Base-by-base conservation (phyloP, 2,329 filamentous ascomycete genomes). In the Pseudogymnoascus sp. region DNA sequence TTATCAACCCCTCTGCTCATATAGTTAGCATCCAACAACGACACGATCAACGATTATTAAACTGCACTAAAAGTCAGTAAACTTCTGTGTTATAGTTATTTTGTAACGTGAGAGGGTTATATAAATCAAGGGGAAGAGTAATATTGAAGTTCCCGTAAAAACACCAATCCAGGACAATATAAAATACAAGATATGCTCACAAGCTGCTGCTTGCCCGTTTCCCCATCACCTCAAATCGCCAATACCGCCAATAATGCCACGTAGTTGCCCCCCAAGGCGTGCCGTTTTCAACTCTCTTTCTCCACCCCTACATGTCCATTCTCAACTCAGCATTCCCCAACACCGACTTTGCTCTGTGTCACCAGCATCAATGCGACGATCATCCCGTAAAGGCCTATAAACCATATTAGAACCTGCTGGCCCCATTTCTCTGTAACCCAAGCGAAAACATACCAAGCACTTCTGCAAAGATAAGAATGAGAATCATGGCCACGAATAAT, bases 331-430 rank as follows among this genome's bases (percentile, higher is more conserved):
- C 65, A 67, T 18, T 62, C 27, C 36, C 68, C 74, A 69, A 80
- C 81, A 70, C 85, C 82, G 68, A 84, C 78, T 61, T 78, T 77
- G 35, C 87, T 88, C 81, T 92, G 92, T 66, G 93, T 95, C 87
- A 97, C 96, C 92, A 97, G 96, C 75, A 97, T 87, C 73, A 97
- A 87, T 66, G 92, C 93, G 68, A 97, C 93, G 75, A 97, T 97
- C 72, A 97, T 84, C 76, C 93, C 93, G 81, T 97, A 97, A 62
- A 97, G 90, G 92, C 92, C 89, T 93, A 65, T 7, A 35, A 36
- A 13, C 3, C 27, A 18, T 12, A 55, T 55, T 55, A 55, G 45
- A 55, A 33, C n/a, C 31, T 3, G 27, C 2, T 31, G 10, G n/a
- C 27, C 45, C 7, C 27, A 31, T 55, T n/a, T 6, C 5, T 33